Evolutionary conservation across 129 eudicot genomes (phyloP), one percentile per base, ranked within the genome.

Genomic region (Flaveria brownii): DNA sequence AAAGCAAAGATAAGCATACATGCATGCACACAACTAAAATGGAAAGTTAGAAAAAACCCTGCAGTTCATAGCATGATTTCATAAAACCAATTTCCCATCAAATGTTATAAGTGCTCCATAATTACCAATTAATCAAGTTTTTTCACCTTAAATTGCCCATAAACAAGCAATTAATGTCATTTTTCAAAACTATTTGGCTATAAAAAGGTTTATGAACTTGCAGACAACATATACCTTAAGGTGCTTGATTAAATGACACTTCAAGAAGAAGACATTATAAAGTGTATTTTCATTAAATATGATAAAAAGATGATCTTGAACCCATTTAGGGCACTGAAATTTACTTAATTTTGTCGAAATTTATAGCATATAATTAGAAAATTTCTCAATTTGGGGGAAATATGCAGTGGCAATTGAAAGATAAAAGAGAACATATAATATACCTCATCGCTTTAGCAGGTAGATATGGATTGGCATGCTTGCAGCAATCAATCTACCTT

Each of bases 401-500:
- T 13, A 50, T 50, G 55, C 50, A 9, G 50, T 45, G 50, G 3
- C 13, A 45, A 45, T 9, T 11, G 14, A 45, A 45, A 45, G 14
- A 50, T 0, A 2, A 67, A 61, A 75, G 36, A n/a, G 16, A 63
- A 64, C 49, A 63, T 20, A 63, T 45, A 3, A 9, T 13, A 52
- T 52, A 52, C 61, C 73, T 76, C 69, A 77, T 66, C 3, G 20
- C 12, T 50, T 14, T 46, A n/a, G 68, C 52, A 22, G 79, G 70
- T 23, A 61, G 59, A 22, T 8, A 75, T 69, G 46, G 36, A 78
- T 69, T 43, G 18, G 70, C 69, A 78, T 6, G 59, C 59, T 68
- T 9, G 72, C 43, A 71, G 25, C 71, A 60, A 77, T 77, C 74
- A 36, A 10, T 70, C 70, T 43, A 25, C 78, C 55, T 64, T 71